These are phyloP conservation scores for Funneliformis mosseae DNA, from an alignment of 192 early-diverging fungal species.

Conservation along the genomic window DNA sequence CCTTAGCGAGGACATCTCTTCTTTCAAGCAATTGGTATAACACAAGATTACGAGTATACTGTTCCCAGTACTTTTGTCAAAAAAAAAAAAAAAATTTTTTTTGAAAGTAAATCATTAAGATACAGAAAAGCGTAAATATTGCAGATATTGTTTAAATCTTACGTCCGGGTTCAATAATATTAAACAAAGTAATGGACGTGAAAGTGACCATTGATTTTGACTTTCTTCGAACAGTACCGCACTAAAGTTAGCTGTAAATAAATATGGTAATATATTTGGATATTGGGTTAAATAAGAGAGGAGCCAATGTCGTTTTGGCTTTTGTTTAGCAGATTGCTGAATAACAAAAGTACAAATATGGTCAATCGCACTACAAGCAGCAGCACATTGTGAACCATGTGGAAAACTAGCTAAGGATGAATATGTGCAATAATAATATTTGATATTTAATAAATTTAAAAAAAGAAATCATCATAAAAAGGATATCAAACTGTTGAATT, in stretches of 20 bases:
- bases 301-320: constrained; percentile 55
- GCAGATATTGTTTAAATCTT: constrained; percentile 16
- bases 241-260: constrained; percentile 71
- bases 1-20: constrained; percentile 42
- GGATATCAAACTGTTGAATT: constrained; percentile 60
- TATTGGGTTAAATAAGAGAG: constrained; percentile 56
- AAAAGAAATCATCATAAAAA: constrained; percentile 21
- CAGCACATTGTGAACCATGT: constrained; percentile 49
- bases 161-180: constrained; percentile 74
- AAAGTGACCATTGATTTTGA: constrained; percentile 81
- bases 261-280: constrained; percentile 62
- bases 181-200: constrained; percentile 77
- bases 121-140: not conserved
- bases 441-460: not conserved
- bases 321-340: constrained; percentile 42
- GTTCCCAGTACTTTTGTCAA: not conserved
- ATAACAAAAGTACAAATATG: constrained; percentile 72
- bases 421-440: not conserved
- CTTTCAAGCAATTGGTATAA: constrained; percentile 43
- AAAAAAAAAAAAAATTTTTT: not conserved
- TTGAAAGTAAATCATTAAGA: not conserved
- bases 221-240: constrained; percentile 80
- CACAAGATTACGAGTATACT: constrained; percentile 4
- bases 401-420: not conserved
- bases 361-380: constrained; percentile 73